Conservation (phyloP, 495 filamentous ascomycete genomes). For the Xylaria grammica region DNA sequence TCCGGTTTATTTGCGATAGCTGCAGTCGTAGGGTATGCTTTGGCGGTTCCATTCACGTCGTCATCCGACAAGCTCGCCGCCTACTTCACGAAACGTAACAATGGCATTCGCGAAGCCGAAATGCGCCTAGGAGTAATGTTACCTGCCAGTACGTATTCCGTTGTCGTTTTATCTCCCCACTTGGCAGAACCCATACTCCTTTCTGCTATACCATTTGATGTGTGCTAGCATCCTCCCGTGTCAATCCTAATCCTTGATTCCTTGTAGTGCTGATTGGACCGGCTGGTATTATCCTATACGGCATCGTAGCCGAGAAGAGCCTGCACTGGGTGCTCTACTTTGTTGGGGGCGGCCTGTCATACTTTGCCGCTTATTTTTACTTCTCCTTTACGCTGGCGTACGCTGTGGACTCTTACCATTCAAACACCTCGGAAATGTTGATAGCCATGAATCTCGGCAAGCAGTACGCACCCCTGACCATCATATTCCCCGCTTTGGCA, state of each 20-base stretch:
- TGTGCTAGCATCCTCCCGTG: not conserved
- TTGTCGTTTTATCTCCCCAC: not conserved
- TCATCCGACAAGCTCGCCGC: conserved; percentile 63
- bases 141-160: conserved; percentile 39
- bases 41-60: conserved; percentile 62
- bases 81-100: conserved; percentile 58
- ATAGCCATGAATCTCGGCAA: conserved; percentile 74
- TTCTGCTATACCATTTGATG: not conserved
- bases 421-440: conserved; percentile 66
- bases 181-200: not conserved
- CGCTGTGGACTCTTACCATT: conserved; percentile 62
- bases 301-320: conserved; percentile 56
- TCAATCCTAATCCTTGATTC: not conserved
- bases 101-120: conserved; percentile 63
- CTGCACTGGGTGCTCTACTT: conserved; percentile 65
- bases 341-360: conserved; percentile 56
- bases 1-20: conserved; percentile 62
- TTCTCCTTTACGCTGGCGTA: conserved; percentile 67
- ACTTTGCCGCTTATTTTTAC: conserved; percentile 61
- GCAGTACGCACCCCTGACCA: conserved; percentile 36
- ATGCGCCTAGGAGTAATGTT: conserved; percentile 65
- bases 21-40: conserved; percentile 54
- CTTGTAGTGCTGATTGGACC: conserved; percentile 54
- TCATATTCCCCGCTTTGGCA: not conserved
- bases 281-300: conserved; percentile 60